phyloP scores from a whole-genome alignment of 331 rosid species.

The Dryas integrifolia region DNA sequence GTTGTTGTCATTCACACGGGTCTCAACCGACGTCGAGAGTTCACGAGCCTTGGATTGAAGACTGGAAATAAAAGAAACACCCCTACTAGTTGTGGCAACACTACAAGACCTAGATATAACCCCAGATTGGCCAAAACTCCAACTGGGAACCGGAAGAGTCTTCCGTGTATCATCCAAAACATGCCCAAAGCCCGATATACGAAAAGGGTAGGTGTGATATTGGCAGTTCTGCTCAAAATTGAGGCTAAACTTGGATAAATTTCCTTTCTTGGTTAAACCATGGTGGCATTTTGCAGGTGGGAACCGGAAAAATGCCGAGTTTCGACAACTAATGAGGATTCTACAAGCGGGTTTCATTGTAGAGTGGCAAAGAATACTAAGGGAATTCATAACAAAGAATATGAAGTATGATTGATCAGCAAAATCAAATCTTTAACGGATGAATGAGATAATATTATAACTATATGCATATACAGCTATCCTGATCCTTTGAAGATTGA shows the following conservation, averaged over 20 bases:
- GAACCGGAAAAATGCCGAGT: constrained; percentile 37
- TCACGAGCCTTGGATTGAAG: constrained; percentile 43
- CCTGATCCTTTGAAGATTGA: constrained; percentile 1
- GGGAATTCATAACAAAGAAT: constrained; percentile 38
- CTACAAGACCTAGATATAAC: constrained; percentile 32
- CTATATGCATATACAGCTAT: constrained; percentile 12
- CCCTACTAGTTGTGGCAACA: constrained; percentile 28
- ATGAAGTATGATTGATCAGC: constrained; percentile 3
- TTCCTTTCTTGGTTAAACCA: constrained; percentile 15
- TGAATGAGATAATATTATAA: constrained; percentile 7
- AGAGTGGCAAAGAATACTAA: constrained; percentile 40
- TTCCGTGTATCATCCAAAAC: constrained; percentile 31
- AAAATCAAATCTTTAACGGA: constrained; percentile 18
- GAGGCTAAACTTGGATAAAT: constrained; percentile 23
- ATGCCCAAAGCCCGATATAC: constrained; percentile 32
- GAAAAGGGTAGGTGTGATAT: constrained; percentile 30
- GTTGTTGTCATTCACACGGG: constrained; percentile 46
- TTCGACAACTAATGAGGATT: constrained; percentile 45
- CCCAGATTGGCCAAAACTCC: constrained; percentile 43
- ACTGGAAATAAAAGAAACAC: constrained; percentile 31
- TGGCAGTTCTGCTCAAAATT: constrained; percentile 32
- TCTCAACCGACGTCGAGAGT: constrained; percentile 50
- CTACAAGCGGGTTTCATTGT: constrained; percentile 64
- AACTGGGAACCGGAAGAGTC: constrained; percentile 35
- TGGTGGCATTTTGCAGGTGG: constrained; percentile 36